Conservation (phyloP, 2,329 filamentous ascomycete genomes). For the Colletotrichum eremochloae region DNA sequence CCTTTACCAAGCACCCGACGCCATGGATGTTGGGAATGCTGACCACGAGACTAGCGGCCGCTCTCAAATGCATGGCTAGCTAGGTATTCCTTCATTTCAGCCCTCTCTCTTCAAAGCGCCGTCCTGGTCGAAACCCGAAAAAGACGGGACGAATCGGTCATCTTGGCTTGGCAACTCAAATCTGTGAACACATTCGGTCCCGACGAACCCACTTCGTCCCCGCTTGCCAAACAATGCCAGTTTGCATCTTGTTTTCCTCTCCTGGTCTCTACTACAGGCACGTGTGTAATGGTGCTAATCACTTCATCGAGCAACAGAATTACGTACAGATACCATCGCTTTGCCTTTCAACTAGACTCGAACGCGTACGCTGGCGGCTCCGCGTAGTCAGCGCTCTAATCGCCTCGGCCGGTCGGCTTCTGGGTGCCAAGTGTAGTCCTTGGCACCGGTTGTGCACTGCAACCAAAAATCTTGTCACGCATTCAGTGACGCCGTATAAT, state of each 20-base stretch:
- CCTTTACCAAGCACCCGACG: background rate
- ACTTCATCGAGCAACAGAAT: background rate
- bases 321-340: background rate
- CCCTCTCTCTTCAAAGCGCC: slow-evolving; percentile 26
- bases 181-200: slow-evolving; percentile 23
- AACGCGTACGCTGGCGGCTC: slow-evolving; percentile 1
- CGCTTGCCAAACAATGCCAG: slow-evolving; percentile 16
- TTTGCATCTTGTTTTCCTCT: background rate
- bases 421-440: slow-evolving; percentile 2
- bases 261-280: background rate
- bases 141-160: slow-evolving; percentile 40
- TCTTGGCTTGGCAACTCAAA: slow-evolving; percentile 30
- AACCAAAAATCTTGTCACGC: background rate
- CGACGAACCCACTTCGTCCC: slow-evolving; percentile 34
- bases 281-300: background rate
- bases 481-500: slow-evolving; percentile 11
- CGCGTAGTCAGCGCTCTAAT: background rate
- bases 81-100: slow-evolving; percentile 13
- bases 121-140: slow-evolving; percentile 30
- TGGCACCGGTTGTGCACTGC: slow-evolving; percentile 24
- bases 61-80: slow-evolving; percentile 22
- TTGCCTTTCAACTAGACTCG: background rate
- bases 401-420: slow-evolving; percentile 14
- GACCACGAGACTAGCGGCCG: slow-evolving; percentile 7
- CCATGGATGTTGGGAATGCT: slow-evolving; percentile 13